Conservation (phyloP, 148 eudicot genomes). For the Beta vulgaris region DNA sequence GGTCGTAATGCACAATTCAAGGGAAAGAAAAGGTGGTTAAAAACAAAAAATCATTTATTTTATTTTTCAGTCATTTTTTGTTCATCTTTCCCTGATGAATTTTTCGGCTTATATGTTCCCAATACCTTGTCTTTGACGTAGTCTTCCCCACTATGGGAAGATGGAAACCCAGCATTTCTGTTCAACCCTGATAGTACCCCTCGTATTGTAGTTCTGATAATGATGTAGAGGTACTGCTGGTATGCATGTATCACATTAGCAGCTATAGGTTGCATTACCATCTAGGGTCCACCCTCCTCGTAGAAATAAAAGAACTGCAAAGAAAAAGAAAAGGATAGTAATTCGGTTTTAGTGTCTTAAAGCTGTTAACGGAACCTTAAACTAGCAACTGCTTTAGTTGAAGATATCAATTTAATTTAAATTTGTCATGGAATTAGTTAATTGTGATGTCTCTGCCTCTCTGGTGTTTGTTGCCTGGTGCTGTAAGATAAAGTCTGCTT, state of each 20-base stretch:
- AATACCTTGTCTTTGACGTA: background rate
- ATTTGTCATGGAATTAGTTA: no score
- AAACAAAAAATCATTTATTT: no score
- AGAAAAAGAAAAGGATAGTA: no score
- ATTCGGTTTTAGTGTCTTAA: background rate
- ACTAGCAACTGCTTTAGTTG: background rate
- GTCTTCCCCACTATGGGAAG: background rate
- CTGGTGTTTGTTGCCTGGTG: no score
- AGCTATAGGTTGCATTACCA: background rate
- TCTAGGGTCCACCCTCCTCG: background rate
- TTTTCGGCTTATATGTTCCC: background rate
- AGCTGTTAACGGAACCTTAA: background rate
- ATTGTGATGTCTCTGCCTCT: no score
- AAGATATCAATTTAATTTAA: background rate
- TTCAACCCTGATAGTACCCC: background rate
- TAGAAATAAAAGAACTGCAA: no score
- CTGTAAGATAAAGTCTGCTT: no score
- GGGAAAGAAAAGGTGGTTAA: no score
- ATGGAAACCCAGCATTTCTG: background rate
- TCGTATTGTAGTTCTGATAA: background rate
- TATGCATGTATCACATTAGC: background rate
- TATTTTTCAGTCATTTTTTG: no score
- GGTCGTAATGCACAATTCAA: no score
- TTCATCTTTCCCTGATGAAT: background rate
- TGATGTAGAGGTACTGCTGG: background rate